Conservation (phyloP, 768 basidiomycete genomes). For the Clitopilus passeckerianus region DNA sequence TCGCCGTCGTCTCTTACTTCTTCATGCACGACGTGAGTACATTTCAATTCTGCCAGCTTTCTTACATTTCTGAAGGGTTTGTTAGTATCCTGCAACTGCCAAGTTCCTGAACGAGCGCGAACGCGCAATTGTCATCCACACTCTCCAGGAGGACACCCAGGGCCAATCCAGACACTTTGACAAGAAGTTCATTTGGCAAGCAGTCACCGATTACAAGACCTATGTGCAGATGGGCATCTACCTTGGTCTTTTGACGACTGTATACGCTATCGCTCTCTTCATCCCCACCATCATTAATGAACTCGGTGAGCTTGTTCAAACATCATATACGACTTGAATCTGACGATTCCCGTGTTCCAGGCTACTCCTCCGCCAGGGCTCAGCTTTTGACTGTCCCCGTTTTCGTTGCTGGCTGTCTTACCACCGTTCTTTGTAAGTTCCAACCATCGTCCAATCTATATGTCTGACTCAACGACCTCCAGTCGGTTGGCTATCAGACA, state of each 20-base stretch:
- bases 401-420: slow-evolving; percentile 40
- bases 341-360: slow-evolving; percentile 4
- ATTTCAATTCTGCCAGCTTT: background rate
- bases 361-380: slow-evolving; percentile 44
- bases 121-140: slow-evolving; percentile 27
- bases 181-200: slow-evolving; percentile 42
- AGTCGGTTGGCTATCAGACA: slow-evolving; percentile 38
- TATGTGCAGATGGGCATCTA: slow-evolving; percentile 35
- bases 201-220: slow-evolving; percentile 40
- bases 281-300: slow-evolving; percentile 45
- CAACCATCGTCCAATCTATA: background rate
- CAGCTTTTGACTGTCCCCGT: slow-evolving; percentile 49
- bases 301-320: slow-evolving; percentile 22
- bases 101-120: slow-evolving; percentile 46
- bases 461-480: background rate
- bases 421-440: slow-evolving; percentile 28
- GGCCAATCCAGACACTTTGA: slow-evolving; percentile 41
- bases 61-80: background rate
- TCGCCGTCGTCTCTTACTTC: slow-evolving; percentile 40
- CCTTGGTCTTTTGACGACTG: slow-evolving; percentile 41
- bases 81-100: slow-evolving; percentile 54
- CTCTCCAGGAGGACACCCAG: slow-evolving; percentile 40
- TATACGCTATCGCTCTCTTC: slow-evolving; percentile 42
- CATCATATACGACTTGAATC: background rate
- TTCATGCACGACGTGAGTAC: slow-evolving; percentile 46